Base-by-base conservation (phyloP, 2,329 filamentous ascomycete species). In the Fusarium mangiferae region DNA sequence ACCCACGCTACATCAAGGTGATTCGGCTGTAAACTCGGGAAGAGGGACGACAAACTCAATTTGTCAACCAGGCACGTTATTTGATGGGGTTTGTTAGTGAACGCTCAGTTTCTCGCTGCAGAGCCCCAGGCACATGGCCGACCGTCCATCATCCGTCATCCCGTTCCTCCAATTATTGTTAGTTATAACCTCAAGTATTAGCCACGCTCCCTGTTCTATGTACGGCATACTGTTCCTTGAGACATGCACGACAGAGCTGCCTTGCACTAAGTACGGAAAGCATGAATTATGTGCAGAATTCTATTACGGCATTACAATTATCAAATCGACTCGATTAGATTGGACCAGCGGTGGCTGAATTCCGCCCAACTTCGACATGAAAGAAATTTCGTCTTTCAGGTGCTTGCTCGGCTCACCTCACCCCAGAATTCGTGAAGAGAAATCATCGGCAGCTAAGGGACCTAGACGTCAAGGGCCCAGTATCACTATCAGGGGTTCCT, bases 171-270 rank as follows among this genome's bases (percentile, higher is more conserved):
- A 59, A 42, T 44, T 51, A 60, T 69, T 59, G 38, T 46, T 59
- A 59, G 42, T n/a, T 30, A n/a, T 35, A 24, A n/a, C 52, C 51
- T 42, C 35, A 54, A 69, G 41, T 33, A 38, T 42, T 39, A 52
- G 44, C 26, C 41, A 42, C 39, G 33, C 49, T 63, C 56, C 59
- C 28, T 55, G 26, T 52, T 58, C 39, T 48, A 30, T 26, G 24
- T 45, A 51, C 49, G 48, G 30, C 33, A 67, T 58, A 48, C 24
- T 28, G 26, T 62, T 35, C 20, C 41, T 38, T 45, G 36, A 35
- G 67, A 38, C 60, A 76, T 77, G 68, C 70, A 75, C 66, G 71
- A 74, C 73, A 77, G 73, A 77, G 63, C 55, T 51, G 49, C 55
- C 42, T n/a, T 26, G 46, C 36, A 60, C 62, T 52, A 35, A 36